Conservation (phyloP, 352 stramenopile genomes). For the Aphanomyces invadans region DNA sequence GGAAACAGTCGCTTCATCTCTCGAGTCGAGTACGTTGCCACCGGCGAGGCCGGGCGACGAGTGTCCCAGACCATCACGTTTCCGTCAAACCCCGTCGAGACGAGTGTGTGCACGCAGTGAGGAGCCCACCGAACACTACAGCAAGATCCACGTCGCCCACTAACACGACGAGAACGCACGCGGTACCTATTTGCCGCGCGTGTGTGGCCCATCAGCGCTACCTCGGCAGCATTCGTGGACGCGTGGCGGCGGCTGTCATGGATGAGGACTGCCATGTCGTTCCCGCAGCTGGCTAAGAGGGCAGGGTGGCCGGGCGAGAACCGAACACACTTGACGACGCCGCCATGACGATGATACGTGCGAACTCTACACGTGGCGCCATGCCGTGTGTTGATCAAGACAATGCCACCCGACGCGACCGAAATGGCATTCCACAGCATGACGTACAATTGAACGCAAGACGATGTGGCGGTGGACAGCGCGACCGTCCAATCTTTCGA, state of each 20-base stretch:
- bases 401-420: not conserved
- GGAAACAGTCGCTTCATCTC: slow-evolving; percentile 2
- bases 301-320: not conserved
- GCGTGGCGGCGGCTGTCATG: not conserved
- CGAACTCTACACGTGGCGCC: not conserved
- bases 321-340: slow-evolving; percentile 6
- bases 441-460: not conserved
- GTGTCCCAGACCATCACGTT: not conserved
- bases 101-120: not conserved
- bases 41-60: not conserved
- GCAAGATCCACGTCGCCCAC: not conserved
- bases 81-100: slow-evolving; percentile 5
- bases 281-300: not conserved
- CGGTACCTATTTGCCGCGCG: not conserved
- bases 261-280: not conserved
- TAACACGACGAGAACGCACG: not conserved
- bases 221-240: not conserved
- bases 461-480: not conserved
- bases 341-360: not conserved
- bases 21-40: not conserved
- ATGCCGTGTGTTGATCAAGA: no score
- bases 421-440: not conserved
- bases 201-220: not conserved
- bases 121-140: not conserved
- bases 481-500: not conserved